Conservation (phyloP, 768 basidiomycete genomes). For the Agaricus blazei region DNA sequence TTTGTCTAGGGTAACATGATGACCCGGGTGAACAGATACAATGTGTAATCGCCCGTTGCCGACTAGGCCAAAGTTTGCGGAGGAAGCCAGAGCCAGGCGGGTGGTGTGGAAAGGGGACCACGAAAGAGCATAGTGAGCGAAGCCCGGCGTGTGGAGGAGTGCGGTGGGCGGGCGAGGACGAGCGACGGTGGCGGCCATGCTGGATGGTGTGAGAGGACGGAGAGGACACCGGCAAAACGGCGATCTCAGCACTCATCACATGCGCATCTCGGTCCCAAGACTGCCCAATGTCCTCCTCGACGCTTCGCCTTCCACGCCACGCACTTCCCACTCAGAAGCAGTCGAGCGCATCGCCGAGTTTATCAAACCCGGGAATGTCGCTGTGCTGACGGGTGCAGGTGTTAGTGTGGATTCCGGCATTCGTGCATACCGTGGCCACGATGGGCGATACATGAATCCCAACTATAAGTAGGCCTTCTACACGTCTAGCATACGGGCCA, state of each 20-base stretch:
- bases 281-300: conserved; percentile 60
- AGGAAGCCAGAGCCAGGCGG: conserved; percentile 73
- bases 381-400: conserved; percentile 85
- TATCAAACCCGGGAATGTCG: conserved; percentile 61
- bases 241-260: conserved; percentile 25
- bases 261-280: conserved; percentile 77
- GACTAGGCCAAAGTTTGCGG: conserved; percentile 92
- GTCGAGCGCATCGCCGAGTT: conserved; percentile 61
- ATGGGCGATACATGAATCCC: conserved; percentile 88
- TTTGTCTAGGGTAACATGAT: conserved; percentile 55
- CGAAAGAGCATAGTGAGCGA: conserved; percentile 74
- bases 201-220: too few relatives aligned
- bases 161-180: conserved; percentile 19
- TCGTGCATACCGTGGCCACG: conserved; percentile 83
- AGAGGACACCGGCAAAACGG: neutral
- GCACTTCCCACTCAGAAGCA: conserved; percentile 45
- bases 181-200: conserved; percentile 34
- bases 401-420: conserved; percentile 96
- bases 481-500: neutral
- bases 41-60: conserved; percentile 90
- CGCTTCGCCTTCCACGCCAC: conserved; percentile 32
- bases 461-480: conserved; percentile 63
- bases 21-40: conserved; percentile 44
- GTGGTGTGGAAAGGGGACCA: conserved; percentile 85
- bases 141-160: conserved; percentile 62